Evolutionary conservation across 257 asterid genomes (phyloP).

Genomic region (Asclepias syriaca): DNA sequence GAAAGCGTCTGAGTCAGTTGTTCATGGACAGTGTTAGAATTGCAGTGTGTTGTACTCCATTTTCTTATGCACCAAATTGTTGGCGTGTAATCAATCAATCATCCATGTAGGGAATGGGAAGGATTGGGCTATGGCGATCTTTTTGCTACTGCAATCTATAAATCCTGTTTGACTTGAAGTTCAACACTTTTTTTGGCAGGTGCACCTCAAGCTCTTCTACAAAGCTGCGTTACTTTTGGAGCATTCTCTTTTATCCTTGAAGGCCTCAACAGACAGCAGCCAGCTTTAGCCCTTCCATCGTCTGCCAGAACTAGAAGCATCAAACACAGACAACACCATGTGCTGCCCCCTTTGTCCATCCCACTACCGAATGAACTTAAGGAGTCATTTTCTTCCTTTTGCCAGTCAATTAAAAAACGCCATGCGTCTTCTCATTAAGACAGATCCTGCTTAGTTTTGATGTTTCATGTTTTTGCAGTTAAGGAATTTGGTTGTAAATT

Average conservation of each 20-base stretch:
- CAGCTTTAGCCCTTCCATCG: slow-evolving; percentile 67
- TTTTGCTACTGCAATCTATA: neutral
- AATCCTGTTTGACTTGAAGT: neutral
- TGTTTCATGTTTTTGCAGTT: neutral
- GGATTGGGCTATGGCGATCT: neutral
- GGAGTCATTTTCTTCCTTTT: slow-evolving; percentile 77
- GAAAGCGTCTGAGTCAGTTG: neutral
- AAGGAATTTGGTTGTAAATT: slow-evolving; percentile 2
- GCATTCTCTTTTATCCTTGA: slow-evolving; percentile 90
- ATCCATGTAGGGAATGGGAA: neutral
- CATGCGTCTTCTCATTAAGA: neutral
- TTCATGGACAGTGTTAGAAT: neutral
- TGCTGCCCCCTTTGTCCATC: slow-evolving; percentile 71
- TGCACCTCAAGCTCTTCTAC: slow-evolving; percentile 91
- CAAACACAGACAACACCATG: slow-evolving; percentile 29
- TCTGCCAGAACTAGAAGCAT: slow-evolving; percentile 23
- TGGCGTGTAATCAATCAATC: neutral
- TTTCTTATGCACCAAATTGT: neutral
- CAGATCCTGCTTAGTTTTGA: neutral
- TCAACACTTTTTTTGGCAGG: slow-evolving; percentile 36
- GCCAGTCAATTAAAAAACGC: slow-evolving; percentile 57
- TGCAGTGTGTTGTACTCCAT: neutral
- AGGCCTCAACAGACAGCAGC: slow-evolving; percentile 82
- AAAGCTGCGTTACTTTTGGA: slow-evolving; percentile 86
- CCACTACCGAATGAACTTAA: slow-evolving; percentile 78